phyloP scores from a whole-genome alignment of 1,139 yeast species.

The Lodderomyces margitis region DNA sequence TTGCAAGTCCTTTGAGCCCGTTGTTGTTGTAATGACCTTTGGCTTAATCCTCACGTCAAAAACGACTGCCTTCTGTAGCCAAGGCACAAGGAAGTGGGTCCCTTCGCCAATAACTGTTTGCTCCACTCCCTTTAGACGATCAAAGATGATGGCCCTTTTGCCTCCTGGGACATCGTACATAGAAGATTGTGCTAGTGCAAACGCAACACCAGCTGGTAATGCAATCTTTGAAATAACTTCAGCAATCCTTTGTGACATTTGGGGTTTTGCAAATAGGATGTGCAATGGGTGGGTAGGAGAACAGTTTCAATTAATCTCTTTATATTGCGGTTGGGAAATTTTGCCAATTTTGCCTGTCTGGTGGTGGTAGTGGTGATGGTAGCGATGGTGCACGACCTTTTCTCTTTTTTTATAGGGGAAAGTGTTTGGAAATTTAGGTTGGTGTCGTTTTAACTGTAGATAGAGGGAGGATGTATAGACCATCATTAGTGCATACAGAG shows the following conservation, averaged over 20 bases:
- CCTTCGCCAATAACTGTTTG: constrained; percentile 91
- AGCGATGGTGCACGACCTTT: not conserved
- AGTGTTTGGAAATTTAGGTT: too few relatives aligned
- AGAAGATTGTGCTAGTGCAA: constrained; percentile 68
- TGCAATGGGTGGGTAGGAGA: not conserved
- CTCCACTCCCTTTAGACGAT: constrained; percentile 86
- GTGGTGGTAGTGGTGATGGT: constrained; percentile 1
- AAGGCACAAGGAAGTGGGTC: constrained; percentile 90
- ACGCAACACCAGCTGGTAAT: constrained; percentile 65
- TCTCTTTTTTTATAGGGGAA: not conserved
- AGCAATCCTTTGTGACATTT: constrained; percentile 40
- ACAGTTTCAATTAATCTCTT: not conserved
- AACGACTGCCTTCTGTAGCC: constrained; percentile 89
- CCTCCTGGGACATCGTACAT: constrained; percentile 96
- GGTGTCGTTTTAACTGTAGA: too few relatives aligned
- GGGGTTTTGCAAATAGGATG: not conserved
- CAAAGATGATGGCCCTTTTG: constrained; percentile 91
- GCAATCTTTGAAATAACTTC: constrained; percentile 52
- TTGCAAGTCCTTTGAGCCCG: constrained; percentile 97
- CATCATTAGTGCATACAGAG: too few relatives aligned
- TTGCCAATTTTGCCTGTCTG: not conserved
- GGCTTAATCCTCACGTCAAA: constrained; percentile 93
- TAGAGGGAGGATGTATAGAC: too few relatives aligned
- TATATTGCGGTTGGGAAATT: not conserved
- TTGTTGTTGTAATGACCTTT: constrained; percentile 87